Base-by-base conservation (phyloP, 352 stramenopile genomes). In the Lagenidium giganteum region DNA sequence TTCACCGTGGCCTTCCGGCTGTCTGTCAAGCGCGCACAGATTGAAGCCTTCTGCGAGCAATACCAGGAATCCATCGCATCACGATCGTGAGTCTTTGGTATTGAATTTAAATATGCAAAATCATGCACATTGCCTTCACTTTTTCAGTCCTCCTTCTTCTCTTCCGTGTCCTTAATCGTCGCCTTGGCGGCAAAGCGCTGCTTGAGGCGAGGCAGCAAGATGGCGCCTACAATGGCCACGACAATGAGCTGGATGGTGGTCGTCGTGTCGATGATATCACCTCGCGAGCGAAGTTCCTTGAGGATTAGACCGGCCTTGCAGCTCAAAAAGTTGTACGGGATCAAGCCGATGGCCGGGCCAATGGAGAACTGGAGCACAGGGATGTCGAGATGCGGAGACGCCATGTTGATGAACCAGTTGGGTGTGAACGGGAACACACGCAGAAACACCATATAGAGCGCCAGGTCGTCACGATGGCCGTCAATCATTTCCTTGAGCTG, bases 321-420 rank as follows among this genome's bases (percentile, higher is more conserved):
- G 54, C 75, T 88, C 22, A 91, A 37, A 56, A 91, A 88, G 46
- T 91, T 91, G 73, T 91, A 91, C 47, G 78, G 78, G 18, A 87
- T 75, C 18, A 91, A 60, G 5, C 78, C 78, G 17, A 91, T 47
- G 8, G 80, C 63, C 17, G 77, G 73, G 3, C 74, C 76, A 22
- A 86, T 41, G 18, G 67, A 45, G 55, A 91, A 91, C 44, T 77
- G 66, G 11, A 50, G 16, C 26, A 91, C 24, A 21, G 78, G 72
- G 44, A 91, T 88, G 18, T 67, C 57, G 35, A 91, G 45, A 31
- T 91, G 78, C 26, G 78, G 75, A 26, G 78, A 83, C 47, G 78
- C 77, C 59, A 91, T 58, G 67, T 91, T 91, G 64, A 91, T 85
- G 41, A 91, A 91, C 78, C 78, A 91, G 50, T 91, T 91, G 51